phyloP scores from a whole-genome alignment of 148 eudicot species.

The Agrostemma githago region DNA sequence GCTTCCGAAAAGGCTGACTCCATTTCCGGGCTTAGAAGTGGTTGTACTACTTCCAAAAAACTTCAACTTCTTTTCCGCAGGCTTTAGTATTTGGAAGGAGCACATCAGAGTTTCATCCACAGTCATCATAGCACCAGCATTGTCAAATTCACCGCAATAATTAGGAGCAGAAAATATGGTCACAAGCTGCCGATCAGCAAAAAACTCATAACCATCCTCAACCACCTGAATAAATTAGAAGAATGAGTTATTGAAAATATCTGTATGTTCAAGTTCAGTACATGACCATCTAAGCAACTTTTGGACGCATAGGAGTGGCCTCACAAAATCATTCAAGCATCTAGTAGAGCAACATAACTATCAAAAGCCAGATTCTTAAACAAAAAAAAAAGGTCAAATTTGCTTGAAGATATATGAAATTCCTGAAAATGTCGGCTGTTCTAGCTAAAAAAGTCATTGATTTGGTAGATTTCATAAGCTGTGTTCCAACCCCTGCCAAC shows the following conservation, averaged over 20 bases:
- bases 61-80: slow-evolving; percentile 51
- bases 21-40: slow-evolving; percentile 40
- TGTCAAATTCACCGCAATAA: slow-evolving; percentile 51
- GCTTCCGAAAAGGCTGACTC: slow-evolving; percentile 33
- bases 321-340: neutral
- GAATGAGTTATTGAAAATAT: neutral
- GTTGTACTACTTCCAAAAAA: slow-evolving; percentile 48
- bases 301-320: too few relatives aligned
- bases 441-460: neutral
- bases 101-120: slow-evolving; percentile 60
- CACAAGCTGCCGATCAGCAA: slow-evolving; percentile 49
- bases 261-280: neutral
- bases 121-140: slow-evolving; percentile 65
- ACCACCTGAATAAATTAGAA: slow-evolving; percentile 38
- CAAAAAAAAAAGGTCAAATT: neutral
- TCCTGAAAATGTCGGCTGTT: neutral
- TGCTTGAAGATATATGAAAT: neutral
- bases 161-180: slow-evolving; percentile 44
- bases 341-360: neutral
- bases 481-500: neutral
- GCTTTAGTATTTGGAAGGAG: slow-evolving; percentile 59
- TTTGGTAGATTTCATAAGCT: neutral
- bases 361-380: neutral
- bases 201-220: slow-evolving; percentile 60
- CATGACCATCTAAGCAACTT: neutral